Evolutionary conservation across 1,284 basidiomycete genomes (phyloP).

Genomic region (Ceratobasidium papillatum): DNA sequence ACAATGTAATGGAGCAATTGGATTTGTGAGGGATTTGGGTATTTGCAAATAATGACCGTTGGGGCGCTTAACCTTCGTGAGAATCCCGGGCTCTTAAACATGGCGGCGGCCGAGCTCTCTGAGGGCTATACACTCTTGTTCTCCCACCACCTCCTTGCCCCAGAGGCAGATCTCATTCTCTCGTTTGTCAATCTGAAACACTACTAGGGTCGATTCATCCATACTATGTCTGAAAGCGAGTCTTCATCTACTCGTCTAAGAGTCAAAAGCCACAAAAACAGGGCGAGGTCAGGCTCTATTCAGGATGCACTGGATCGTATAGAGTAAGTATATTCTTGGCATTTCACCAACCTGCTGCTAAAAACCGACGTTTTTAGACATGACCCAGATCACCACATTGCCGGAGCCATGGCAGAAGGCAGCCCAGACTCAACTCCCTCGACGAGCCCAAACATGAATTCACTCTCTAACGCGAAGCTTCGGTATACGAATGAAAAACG

Average conservation of each 20-base stretch:
- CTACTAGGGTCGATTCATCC: not conserved
- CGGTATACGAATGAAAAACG: constrained; percentile 17
- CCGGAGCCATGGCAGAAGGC: constrained; percentile 20
- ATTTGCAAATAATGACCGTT: not conserved
- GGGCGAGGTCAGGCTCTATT: constrained; percentile 17
- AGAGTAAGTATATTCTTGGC: not conserved
- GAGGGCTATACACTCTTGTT: not conserved
- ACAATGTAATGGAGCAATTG: not conserved
- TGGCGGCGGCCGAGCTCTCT: not conserved
- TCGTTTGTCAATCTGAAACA: not conserved
- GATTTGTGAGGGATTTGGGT: not conserved
- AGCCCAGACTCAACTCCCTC: constrained; percentile 8
- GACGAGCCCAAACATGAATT: constrained; percentile 31
- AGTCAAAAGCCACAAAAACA: not conserved
- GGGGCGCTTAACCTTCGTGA: not conserved
- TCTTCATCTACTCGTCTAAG: constrained; percentile 20
- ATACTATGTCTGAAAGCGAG: constrained; percentile 19
- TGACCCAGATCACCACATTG: constrained; percentile 30
- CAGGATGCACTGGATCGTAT: constrained; percentile 22
- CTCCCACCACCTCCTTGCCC: not conserved
- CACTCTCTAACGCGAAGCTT: constrained; percentile 17
- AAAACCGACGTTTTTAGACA: constrained; percentile 2
- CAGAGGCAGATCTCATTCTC: not conserved
- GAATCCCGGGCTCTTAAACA: not conserved
- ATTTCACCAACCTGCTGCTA: not conserved